phyloP scores from a whole-genome alignment of 768 basidiomycete species.

The Naganishia onofrii region DNA sequence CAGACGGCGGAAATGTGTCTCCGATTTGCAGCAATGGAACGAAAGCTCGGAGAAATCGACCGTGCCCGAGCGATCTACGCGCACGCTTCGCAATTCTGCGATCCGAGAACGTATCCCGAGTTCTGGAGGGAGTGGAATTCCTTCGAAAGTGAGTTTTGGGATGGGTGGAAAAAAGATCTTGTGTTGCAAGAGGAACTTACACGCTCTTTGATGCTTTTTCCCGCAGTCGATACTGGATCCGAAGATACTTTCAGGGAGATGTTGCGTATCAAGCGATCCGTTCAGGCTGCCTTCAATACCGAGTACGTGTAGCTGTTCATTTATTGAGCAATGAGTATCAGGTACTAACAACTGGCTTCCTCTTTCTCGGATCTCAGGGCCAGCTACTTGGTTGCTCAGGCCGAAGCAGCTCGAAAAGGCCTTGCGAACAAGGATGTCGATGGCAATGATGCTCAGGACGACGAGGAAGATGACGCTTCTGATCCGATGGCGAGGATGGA shows the following conservation, averaged over 20 bases:
- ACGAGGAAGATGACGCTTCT: slow-evolving; percentile 47
- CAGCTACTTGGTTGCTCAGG: slow-evolving; percentile 80
- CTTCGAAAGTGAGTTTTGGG: slow-evolving; percentile 66
- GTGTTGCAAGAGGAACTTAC: slow-evolving; percentile 12
- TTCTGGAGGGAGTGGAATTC: slow-evolving; percentile 98
- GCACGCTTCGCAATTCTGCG: slow-evolving; percentile 97
- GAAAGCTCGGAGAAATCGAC: slow-evolving; percentile 98
- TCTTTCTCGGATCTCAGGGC: slow-evolving; percentile 31
- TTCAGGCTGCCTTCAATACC: slow-evolving; percentile 98
- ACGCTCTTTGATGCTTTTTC: neutral
- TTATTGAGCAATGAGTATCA: neutral
- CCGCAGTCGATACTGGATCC: slow-evolving; percentile 80
- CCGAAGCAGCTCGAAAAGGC: slow-evolving; percentile 64
- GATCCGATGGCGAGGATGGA: slow-evolving; percentile 81
- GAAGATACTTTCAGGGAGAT: slow-evolving; percentile 87
- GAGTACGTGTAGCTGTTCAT: slow-evolving; percentile 57
- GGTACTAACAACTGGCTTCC: slow-evolving; percentile 31
- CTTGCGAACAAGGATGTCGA: slow-evolving; percentile 57
- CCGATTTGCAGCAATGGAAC: slow-evolving; percentile 89
- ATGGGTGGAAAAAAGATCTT: too few species aligned
- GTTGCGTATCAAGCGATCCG: slow-evolving; percentile 87
- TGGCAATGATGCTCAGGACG: slow-evolving; percentile 47
- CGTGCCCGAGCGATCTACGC: slow-evolving; percentile 93
- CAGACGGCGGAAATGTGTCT: slow-evolving; percentile 98
- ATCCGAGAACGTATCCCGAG: slow-evolving; percentile 76